Conservation (phyloP, 2,329 filamentous ascomycete genomes). For the Epichloe coenophiala region DNA sequence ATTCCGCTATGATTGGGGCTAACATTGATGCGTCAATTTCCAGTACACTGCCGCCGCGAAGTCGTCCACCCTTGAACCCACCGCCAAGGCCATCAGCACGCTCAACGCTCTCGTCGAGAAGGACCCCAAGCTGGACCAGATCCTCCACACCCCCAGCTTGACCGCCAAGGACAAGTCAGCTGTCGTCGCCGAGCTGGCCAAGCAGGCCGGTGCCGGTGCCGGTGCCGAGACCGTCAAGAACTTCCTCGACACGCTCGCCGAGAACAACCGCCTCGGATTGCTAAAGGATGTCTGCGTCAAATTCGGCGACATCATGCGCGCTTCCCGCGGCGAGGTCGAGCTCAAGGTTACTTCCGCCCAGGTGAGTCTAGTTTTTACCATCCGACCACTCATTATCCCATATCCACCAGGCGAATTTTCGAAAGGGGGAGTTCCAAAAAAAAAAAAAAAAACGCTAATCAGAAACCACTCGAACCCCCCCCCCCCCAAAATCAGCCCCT, state of each 20-base stretch:
- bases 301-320: slow-evolving; percentile 77
- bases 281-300: slow-evolving; percentile 75
- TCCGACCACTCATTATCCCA: neutral
- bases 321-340: slow-evolving; percentile 85
- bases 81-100: slow-evolving; percentile 62
- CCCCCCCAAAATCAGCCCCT: slow-evolving; percentile 44
- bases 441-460: neutral
- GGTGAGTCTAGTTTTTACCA: slow-evolving; percentile 41
- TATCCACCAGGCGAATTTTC: neutral
- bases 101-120: slow-evolving; percentile 63
- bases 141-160: slow-evolving; percentile 74
- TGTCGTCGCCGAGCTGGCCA: slow-evolving; percentile 78
- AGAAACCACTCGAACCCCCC: no score
- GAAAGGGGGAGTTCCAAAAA: neutral
- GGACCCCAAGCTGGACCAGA: slow-evolving; percentile 65
- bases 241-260: slow-evolving; percentile 78
- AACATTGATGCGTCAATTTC: slow-evolving; percentile 18
- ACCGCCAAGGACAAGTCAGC: slow-evolving; percentile 65
- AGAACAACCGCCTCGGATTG: slow-evolving; percentile 87
- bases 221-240: slow-evolving; percentile 83
- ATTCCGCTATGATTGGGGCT: neutral
- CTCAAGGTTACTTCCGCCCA: slow-evolving; percentile 80
- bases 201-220: slow-evolving; percentile 55
- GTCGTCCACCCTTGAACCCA: slow-evolving; percentile 70
- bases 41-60: slow-evolving; percentile 96